These are phyloP conservation scores for Firmiana major DNA, from an alignment of 345 rosid genomes.

Conservation along the genomic window DNA sequence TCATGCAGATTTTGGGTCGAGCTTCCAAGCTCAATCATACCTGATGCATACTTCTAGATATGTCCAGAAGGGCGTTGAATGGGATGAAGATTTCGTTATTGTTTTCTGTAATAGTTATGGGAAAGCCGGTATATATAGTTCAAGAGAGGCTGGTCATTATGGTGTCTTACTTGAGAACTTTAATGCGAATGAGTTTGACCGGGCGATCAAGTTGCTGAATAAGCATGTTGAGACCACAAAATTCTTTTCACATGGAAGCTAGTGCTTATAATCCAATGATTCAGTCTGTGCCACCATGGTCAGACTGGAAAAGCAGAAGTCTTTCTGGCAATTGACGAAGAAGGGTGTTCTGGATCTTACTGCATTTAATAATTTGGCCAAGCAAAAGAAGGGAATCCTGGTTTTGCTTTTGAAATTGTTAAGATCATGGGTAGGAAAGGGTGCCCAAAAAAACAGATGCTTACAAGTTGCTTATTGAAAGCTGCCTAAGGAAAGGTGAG, in stretches of 20 bases:
- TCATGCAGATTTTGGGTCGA: constrained; percentile 70
- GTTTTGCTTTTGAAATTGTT: constrained; percentile 70
- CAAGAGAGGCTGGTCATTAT: constrained; percentile 86
- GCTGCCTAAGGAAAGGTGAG: constrained; percentile 85
- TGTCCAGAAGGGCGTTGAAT: constrained; percentile 79
- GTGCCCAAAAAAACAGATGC: constrained; percentile 65
- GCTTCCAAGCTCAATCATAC: constrained; percentile 78
- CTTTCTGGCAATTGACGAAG: constrained; percentile 74
- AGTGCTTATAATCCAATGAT: constrained; percentile 66
- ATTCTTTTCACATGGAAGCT: constrained; percentile 56
- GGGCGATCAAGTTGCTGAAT: constrained; percentile 67
- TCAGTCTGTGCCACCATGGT: constrained; percentile 60
- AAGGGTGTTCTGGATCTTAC: constrained; percentile 70
- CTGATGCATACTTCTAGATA: constrained; percentile 72
- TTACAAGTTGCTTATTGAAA: constrained; percentile 65
- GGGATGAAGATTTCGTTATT: constrained; percentile 84
- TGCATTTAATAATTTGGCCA: constrained; percentile 68
- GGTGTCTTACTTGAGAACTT: constrained; percentile 72
- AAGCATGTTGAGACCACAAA: constrained; percentile 68
- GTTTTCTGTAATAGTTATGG: constrained; percentile 73
- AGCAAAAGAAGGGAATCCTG: constrained; percentile 70
- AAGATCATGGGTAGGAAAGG: constrained; percentile 83
- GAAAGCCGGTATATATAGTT: constrained; percentile 68
- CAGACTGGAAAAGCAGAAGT: constrained; percentile 74
- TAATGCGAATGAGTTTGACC: constrained; percentile 59